Evolutionary conservation across 192 early-diverging fungal species (phyloP).

Genomic region (Phycomyces blakesleeanus): DNA sequence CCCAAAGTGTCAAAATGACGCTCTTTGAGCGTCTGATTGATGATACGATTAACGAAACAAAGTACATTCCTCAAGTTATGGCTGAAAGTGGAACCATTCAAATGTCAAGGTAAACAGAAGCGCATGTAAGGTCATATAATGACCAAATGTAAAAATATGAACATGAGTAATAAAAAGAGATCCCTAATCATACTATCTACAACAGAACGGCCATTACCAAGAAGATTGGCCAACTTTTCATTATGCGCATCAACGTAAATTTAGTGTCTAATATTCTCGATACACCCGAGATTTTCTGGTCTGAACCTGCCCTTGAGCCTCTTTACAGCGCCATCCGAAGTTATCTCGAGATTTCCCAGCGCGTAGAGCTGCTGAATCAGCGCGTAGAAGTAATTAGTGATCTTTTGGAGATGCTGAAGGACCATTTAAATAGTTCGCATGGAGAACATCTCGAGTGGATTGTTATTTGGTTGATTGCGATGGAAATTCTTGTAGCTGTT

Average conservation of each 20-base stretch:
- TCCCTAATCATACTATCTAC: no score
- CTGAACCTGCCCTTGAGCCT: conserved; percentile 75
- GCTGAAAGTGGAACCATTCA: conserved; percentile 88
- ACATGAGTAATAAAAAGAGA: no score
- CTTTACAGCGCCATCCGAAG: conserved; percentile 77
- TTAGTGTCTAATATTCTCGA: conserved; percentile 85
- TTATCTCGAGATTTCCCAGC: conserved; percentile 79
- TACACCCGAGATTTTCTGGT: conserved; percentile 93
- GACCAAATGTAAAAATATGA: no score
- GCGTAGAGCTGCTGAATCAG: conserved; percentile 90
- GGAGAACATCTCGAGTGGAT: conserved; percentile 94
- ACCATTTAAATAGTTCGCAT: conserved; percentile 87
- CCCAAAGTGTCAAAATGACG: conserved; percentile 92
- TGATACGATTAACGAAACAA: conserved; percentile 84
- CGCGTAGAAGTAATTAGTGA: conserved; percentile 89
- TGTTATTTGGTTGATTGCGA: conserved; percentile 88
- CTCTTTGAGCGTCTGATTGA: conserved; percentile 90
- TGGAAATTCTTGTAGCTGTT: conserved; percentile 74
- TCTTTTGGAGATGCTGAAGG: conserved; percentile 92
- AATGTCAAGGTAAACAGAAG: conserved; percentile 79
- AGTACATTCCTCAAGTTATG: conserved; percentile 90
- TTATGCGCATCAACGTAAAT: conserved; percentile 87
- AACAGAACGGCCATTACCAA: conserved; percentile 84
- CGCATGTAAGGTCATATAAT: no score
- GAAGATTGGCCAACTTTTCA: conserved; percentile 94